Conservation (phyloP, 352 stramenopile genomes). For the Phytophthora pseudosyringae region DNA sequence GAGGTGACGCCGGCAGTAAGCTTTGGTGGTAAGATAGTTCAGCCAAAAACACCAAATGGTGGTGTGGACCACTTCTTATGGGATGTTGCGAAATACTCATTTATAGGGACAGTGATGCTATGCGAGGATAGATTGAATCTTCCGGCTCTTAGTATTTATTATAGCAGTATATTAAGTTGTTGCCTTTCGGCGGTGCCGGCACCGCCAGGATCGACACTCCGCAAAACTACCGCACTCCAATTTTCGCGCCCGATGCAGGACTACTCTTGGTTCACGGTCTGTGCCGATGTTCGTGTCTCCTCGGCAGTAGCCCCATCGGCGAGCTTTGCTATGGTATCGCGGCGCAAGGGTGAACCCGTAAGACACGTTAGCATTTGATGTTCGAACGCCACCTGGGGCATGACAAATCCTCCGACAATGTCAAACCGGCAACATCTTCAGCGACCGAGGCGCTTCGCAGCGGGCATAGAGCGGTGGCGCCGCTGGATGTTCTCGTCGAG, state of each 20-base stretch:
- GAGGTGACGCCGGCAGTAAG: constrained; percentile 8
- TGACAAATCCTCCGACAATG: constrained; percentile 27
- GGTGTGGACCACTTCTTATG: background rate
- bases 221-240: no score
- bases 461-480: constrained; percentile 18
- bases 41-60: background rate
- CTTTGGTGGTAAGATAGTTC: constrained; percentile 18
- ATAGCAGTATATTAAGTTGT: background rate
- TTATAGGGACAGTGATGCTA: background rate
- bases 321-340: background rate
- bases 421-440: constrained; percentile 23
- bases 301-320: background rate
- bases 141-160: background rate
- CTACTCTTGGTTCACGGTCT: no score
- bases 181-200: background rate
- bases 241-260: no score
- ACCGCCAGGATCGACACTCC: no score
- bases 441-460: background rate
- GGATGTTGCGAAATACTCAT: background rate
- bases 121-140: no score
- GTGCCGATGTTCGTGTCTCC: background rate
- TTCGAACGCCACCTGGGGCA: constrained; percentile 10
- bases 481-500: constrained; percentile 40
- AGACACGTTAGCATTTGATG: constrained; percentile 24
- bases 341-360: constrained; percentile 1